Evolutionary conservation across 805 yeast species (phyloP).

Genomic region (Teunomyces tritomae): DNA sequence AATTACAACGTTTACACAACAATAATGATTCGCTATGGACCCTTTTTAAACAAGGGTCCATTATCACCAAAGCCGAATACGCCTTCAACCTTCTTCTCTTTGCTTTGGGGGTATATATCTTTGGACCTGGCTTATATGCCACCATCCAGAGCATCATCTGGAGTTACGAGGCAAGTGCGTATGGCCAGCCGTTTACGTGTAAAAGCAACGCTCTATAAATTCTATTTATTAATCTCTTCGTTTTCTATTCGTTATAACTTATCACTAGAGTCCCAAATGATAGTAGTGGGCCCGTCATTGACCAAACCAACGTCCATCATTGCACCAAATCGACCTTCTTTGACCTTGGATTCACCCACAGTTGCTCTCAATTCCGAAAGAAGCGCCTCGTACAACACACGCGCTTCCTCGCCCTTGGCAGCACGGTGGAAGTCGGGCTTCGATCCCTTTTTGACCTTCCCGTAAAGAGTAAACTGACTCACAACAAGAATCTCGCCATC

Average conservation of each 20-base stretch:
- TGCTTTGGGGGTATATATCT: constrained; percentile 48
- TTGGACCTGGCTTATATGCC: constrained; percentile 61
- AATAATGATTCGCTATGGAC: constrained; percentile 11
- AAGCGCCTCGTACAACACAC: constrained; percentile 52
- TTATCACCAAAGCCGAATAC: constrained; percentile 36
- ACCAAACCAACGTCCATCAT: constrained; percentile 92
- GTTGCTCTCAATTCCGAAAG: constrained; percentile 44
- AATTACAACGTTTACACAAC: constrained; percentile 29
- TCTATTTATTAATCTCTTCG: background rate
- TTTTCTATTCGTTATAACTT: background rate
- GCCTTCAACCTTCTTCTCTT: constrained; percentile 37
- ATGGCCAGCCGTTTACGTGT: constrained; percentile 54
- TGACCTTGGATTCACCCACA: constrained; percentile 64
- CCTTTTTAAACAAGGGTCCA: constrained; percentile 5
- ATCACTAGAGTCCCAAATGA: constrained; percentile 70
- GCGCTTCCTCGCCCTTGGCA: constrained; percentile 68
- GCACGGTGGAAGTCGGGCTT: constrained; percentile 95
- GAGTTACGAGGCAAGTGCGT: constrained; percentile 47
- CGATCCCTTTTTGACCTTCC: constrained; percentile 81
- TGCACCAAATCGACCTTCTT: constrained; percentile 92
- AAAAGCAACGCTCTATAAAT: constrained; percentile 31
- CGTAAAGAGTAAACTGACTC: constrained; percentile 90
- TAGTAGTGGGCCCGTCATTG: constrained; percentile 94
- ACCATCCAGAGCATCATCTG: constrained; percentile 53
- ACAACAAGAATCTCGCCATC: constrained; percentile 78